Evolutionary conservation across 1,139 yeast species (phyloP).

Genomic region (Taiozyma sp.): DNA sequence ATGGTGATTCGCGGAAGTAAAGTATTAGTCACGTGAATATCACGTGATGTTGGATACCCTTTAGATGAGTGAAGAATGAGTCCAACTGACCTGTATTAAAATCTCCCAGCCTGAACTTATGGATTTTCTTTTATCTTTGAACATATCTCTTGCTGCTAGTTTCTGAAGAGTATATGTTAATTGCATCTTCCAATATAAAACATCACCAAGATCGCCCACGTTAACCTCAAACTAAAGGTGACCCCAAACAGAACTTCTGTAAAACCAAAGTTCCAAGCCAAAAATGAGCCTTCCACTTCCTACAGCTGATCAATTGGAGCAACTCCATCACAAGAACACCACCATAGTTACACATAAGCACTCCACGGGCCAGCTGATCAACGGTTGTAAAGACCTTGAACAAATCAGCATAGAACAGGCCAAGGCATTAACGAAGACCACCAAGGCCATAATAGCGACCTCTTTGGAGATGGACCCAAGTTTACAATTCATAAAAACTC

Average conservation of each 20-base stretch:
- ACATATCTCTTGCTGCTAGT: too few species aligned
- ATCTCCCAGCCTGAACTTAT: too few species aligned
- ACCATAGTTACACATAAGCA: not conserved
- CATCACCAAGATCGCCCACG: not conserved
- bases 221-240: not conserved
- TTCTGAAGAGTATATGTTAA: not conserved
- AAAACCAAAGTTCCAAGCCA: not conserved
- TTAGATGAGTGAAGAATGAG: too few species aligned
- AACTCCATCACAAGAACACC: not conserved
- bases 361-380: not conserved
- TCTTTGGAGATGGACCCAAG: slow-evolving; percentile 2
- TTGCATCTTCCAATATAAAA: not conserved
- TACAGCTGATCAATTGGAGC: not conserved
- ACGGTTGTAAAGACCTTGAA: not conserved
- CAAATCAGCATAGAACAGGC: not conserved
- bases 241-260: not conserved
- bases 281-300: not conserved
- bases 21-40: not conserved
- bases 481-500: slow-evolving; percentile 5
- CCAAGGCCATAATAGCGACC: not conserved
- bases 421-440: not conserved
- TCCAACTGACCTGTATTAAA: too few species aligned
- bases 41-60: too few species aligned
- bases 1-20: not conserved
- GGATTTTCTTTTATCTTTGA: too few species aligned